Percentiles rank a stretch among this genome's conserved stretches.
Evolutionary conservation across 805 yeast species (phyloP).

Genomic region (Suhomyces kilbournensis): DNA sequence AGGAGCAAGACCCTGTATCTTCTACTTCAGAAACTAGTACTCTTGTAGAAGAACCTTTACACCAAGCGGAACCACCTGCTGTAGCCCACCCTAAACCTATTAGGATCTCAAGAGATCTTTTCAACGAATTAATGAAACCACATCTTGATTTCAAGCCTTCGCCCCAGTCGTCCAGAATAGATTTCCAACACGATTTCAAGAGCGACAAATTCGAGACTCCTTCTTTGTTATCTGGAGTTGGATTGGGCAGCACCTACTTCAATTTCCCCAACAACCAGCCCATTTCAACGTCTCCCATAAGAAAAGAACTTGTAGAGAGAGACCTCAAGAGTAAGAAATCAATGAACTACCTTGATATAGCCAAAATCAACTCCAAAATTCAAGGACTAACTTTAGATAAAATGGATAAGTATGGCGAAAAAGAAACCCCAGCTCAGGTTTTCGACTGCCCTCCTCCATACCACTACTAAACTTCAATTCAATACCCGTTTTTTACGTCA

Average conservation of each 20-base stretch:
- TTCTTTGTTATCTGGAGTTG: slow-evolving; percentile 23
- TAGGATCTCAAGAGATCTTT: slow-evolving; percentile 10
- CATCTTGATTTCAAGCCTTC: slow-evolving; percentile 2
- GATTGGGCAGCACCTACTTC: slow-evolving; percentile 38
- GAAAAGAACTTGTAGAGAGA: slow-evolving; percentile 11
- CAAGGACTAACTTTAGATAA: slow-evolving; percentile 12
- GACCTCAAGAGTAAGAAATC: slow-evolving; percentile 15
- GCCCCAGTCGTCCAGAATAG: neutral
- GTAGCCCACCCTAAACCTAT: slow-evolving; percentile 16
- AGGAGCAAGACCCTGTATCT: neutral
- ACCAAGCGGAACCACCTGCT: neutral
- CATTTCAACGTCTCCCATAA: slow-evolving; percentile 28
- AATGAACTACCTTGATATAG: slow-evolving; percentile 27
- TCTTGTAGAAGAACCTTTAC: slow-evolving; percentile 3
- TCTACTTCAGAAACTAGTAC: slow-evolving; percentile 9
- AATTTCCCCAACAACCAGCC: slow-evolving; percentile 16
- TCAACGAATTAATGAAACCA: slow-evolving; percentile 11
- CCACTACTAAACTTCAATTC: slow-evolving; percentile 9
- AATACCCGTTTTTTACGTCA: neutral
- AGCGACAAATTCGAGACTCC: slow-evolving; percentile 1
- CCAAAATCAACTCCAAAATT: slow-evolving; percentile 24
- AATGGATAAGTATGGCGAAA: slow-evolving; percentile 4
- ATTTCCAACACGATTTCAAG: neutral
- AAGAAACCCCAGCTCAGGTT: neutral
- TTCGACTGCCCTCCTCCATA: slow-evolving; percentile 27